phyloP scores from a whole-genome alignment of 169 alveolate species.

The Theileria orientalis region DNA sequence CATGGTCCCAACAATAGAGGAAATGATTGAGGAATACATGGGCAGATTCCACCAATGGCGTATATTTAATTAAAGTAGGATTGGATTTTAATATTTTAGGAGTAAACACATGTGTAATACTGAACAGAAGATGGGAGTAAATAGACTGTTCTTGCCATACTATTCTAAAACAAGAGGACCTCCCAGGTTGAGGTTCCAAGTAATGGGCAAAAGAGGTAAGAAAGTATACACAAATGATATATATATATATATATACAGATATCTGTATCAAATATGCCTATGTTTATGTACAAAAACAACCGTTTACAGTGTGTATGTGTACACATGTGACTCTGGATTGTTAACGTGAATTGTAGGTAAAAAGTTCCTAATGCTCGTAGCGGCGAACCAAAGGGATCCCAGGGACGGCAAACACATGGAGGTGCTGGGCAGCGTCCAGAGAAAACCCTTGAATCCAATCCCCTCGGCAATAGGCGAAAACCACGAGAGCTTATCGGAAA shows the following conservation, averaged over 20 bases:
- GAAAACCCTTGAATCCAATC: slow-evolving; percentile 66
- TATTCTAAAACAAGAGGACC: slow-evolving; percentile 77
- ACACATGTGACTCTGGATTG: background rate
- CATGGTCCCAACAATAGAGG: too few species aligned
- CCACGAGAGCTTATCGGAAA: slow-evolving; percentile 76
- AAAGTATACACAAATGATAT: background rate
- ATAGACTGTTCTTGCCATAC: slow-evolving; percentile 69
- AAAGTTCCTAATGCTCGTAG: slow-evolving; percentile 79
- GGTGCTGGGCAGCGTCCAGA: slow-evolving; percentile 75
- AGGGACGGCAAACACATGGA: slow-evolving; percentile 88
- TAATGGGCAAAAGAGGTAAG: slow-evolving; percentile 76
- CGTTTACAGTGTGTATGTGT: too few species aligned
- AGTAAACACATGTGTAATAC: too few species aligned
- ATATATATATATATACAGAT: too few species aligned
- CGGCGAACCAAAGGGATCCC: slow-evolving; percentile 85
- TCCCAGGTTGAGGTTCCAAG: slow-evolving; percentile 76
- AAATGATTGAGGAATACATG: too few species aligned
- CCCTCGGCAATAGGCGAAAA: slow-evolving; percentile 72
- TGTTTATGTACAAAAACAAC: too few species aligned
- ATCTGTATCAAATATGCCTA: too few species aligned
- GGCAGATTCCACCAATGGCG: too few species aligned
- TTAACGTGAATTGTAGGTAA: slow-evolving; percentile 30
- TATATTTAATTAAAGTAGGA: too few species aligned
- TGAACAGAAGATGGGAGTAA: background rate
- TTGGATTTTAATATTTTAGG: too few species aligned